Evolutionary conservation across 176 grass and related monocot genomes (phyloP).

Genomic region (Areca catechu): DNA sequence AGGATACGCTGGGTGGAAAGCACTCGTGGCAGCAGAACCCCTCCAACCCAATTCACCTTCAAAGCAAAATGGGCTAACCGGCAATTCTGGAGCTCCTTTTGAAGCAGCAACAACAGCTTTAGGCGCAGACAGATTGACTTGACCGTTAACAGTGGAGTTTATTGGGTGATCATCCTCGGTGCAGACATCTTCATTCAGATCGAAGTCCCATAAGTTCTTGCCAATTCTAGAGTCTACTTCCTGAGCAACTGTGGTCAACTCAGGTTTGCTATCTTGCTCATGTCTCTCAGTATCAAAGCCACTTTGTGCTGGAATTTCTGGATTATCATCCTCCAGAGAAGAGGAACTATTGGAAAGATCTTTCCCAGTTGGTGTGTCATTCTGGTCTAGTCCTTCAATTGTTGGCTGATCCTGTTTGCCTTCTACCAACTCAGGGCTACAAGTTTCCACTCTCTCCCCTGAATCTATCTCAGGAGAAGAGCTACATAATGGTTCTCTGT

Average conservation of each 20-base stretch:
- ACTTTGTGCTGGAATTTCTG: constrained; percentile 46
- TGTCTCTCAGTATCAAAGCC: constrained; percentile 32
- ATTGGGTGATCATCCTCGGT: constrained; percentile 22
- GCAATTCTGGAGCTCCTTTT: constrained; percentile 42
- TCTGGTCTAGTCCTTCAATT: constrained; percentile 23
- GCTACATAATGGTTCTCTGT: constrained; percentile 58
- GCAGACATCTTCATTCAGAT: constrained; percentile 49
- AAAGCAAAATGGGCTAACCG: constrained; percentile 36
- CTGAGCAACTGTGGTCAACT: background rate
- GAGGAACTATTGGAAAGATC: constrained; percentile 38
- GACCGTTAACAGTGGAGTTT: constrained; percentile 26
- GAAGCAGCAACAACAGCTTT: constrained; percentile 51
- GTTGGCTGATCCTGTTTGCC: constrained; percentile 14
- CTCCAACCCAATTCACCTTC: constrained; percentile 55
- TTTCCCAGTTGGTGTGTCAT: constrained; percentile 21
- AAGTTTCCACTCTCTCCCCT: constrained; percentile 20
- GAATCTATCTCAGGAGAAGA: constrained; percentile 44
- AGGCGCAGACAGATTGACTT: constrained; percentile 40
- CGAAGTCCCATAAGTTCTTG: constrained; percentile 27
- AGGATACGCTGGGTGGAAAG: constrained; percentile 46
- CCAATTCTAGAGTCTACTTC: constrained; percentile 5
- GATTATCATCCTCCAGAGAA: constrained; percentile 33
- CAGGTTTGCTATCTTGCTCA: constrained; percentile 6
- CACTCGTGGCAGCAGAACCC: constrained; percentile 82
- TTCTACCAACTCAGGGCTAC: constrained; percentile 33